Percentiles rank a stretch among this genome's conserved stretches.
phyloP scores from a whole-genome alignment of 148 eudicot genomes.

The Suaeda aralocaspica region DNA sequence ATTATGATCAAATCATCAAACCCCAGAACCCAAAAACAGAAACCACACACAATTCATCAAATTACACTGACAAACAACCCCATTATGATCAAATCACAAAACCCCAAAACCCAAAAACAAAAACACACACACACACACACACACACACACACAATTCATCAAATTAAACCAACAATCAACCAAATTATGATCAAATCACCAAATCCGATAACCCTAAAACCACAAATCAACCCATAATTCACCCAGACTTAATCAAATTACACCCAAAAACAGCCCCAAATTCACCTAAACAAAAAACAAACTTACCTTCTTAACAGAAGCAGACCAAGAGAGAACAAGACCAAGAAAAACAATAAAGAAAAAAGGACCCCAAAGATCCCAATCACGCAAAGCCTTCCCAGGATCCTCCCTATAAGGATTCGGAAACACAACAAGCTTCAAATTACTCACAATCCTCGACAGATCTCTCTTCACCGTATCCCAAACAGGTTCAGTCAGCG shows the following conservation, averaged over 20 bases:
- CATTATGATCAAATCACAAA: too few species aligned
- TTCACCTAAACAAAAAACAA: neutral
- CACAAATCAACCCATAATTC: neutral
- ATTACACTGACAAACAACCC: too few species aligned
- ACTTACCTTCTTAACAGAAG: conserved; percentile 82
- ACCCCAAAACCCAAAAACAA: too few species aligned
- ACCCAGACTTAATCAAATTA: neutral
- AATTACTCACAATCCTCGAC: conserved; percentile 73
- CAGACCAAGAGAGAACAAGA: conserved; percentile 91
- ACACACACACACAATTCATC: too few species aligned
- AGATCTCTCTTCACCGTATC: conserved; percentile 91
- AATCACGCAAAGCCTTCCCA: conserved; percentile 87
- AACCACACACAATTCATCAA: neutral
- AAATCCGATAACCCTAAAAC: neutral
- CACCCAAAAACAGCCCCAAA: neutral
- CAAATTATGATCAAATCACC: neutral
- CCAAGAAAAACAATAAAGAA: conserved; percentile 95
- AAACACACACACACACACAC: too few species aligned
- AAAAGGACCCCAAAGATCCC: conserved; percentile 99
- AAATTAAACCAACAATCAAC: neutral
- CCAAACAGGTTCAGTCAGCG: conserved; percentile 93
- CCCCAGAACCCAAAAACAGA: neutral
- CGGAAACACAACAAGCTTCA: conserved; percentile 95
- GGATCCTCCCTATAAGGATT: conserved; percentile 92
- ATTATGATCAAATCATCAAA: neutral